These are phyloP conservation scores for Fusarium sarcochroum DNA, from an alignment of 2,329 filamentous ascomycete genomes.

Conservation along the genomic window DNA sequence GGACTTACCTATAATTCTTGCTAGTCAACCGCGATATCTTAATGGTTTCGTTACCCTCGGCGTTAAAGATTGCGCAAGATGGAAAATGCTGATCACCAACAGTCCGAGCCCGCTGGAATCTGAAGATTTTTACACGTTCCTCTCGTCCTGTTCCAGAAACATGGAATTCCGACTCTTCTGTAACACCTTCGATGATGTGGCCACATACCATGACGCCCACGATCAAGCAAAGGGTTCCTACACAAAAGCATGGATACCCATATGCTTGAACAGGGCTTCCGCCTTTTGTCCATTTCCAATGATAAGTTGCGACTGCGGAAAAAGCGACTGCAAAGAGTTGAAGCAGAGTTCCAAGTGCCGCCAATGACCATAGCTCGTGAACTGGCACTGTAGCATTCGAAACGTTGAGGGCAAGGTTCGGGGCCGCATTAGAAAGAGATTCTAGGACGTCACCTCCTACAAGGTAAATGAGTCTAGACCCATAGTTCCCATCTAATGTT, in stretches of 20 bases:
- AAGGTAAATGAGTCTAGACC: too few relatives aligned
- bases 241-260: slow-evolving; percentile 4
- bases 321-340: not conserved
- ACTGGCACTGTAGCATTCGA: not conserved
- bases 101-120: not conserved
- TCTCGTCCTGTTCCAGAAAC: fast-evolving
- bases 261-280: not conserved
- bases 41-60: not conserved
- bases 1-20: not conserved
- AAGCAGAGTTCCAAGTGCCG: not conserved
- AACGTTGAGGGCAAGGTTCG: not conserved
- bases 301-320: not conserved
- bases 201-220: not conserved
- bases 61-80: not conserved
- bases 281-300: not conserved
- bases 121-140: not conserved
- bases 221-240: not conserved
- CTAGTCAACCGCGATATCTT: not conserved
- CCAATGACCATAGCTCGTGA: not conserved
- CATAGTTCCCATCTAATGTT: too few relatives aligned
- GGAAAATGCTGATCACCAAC: slow-evolving; percentile 1
- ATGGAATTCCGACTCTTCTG: not conserved
- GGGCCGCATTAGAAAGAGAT: not conserved
- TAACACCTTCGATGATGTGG: not conserved
- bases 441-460: too few relatives aligned